Evolutionary conservation across 192 early-diverging fungal species (phyloP).

Genomic region (Chytriomyces hyalinus): DNA sequence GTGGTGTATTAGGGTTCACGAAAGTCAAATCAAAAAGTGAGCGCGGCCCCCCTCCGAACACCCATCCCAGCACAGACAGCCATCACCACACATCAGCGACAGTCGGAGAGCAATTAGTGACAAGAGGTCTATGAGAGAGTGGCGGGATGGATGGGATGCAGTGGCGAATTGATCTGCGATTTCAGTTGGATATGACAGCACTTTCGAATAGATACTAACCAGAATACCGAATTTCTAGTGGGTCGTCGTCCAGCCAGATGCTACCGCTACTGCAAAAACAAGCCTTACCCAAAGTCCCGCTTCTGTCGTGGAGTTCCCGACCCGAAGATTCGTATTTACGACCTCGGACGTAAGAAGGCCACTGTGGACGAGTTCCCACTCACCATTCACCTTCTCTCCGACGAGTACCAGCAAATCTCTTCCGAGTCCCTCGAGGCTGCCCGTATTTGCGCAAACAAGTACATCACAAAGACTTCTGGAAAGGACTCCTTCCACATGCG

Average conservation of each 20-base stretch:
- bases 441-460: conserved; percentile 98
- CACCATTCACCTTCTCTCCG: conserved; percentile 92
- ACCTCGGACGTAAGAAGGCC: conserved; percentile 97
- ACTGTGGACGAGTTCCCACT: conserved; percentile 97
- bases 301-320: conserved; percentile 99
- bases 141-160: neutral
- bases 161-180: neutral
- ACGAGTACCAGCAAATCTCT: conserved; percentile 98
- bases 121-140: neutral
- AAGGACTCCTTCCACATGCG: conserved; percentile 99
- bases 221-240: conserved; percentile 50
- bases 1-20: neutral
- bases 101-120: neutral
- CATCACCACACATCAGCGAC: neutral
- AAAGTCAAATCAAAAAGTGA: neutral
- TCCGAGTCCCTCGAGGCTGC: conserved; percentile 98
- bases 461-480: conserved; percentile 93
- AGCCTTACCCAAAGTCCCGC: conserved; percentile 98
- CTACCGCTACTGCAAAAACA: conserved; percentile 99
- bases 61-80: neutral
- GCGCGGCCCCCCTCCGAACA: neutral
- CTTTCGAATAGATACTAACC: neutral
- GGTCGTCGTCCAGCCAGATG: conserved; percentile 99
- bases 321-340: conserved; percentile 97
- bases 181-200: neutral